Conservation (phyloP, 345 rosid genomes). For the Corchorus capsularis region DNA sequence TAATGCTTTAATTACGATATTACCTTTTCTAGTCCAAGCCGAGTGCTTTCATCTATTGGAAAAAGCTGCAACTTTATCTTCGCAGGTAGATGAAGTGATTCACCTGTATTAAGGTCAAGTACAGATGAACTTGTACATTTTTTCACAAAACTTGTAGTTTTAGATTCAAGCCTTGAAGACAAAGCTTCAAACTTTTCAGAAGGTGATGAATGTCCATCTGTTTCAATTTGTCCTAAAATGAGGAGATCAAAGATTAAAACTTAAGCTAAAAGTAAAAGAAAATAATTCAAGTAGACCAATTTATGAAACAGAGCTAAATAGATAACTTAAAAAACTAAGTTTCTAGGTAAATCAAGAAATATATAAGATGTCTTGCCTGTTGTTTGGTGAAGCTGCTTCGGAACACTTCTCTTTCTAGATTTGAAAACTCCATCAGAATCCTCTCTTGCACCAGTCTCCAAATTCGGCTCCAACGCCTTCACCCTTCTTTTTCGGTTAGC, state of each 20-base stretch:
- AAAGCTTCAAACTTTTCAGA: conserved; percentile 20
- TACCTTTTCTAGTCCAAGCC: conserved; percentile 74
- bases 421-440: conserved; percentile 25
- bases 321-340: neutral
- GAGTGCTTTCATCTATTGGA: conserved; percentile 70
- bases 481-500: conserved; percentile 26
- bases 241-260: conserved; percentile 4
- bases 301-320: neutral
- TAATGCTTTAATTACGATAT: conserved; percentile 9
- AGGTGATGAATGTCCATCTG: conserved; percentile 31
- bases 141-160: conserved; percentile 20
- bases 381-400: conserved; percentile 19
- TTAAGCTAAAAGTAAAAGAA: neutral
- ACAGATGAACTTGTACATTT: conserved; percentile 20
- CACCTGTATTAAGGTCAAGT: conserved; percentile 31
- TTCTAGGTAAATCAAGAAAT: conserved; percentile 7
- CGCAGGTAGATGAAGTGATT: conserved; percentile 31
- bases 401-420: conserved; percentile 25
- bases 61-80: conserved; percentile 90
- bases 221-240: conserved; percentile 29
- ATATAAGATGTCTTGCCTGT: conserved; percentile 23
- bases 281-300: neutral
- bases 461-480: conserved; percentile 21
- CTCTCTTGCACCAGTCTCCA: conserved; percentile 10
- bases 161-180: conserved; percentile 18